Base-by-base conservation (phyloP, 768 basidiomycete genomes). In the Phlebiopsis flavidoalba region DNA sequence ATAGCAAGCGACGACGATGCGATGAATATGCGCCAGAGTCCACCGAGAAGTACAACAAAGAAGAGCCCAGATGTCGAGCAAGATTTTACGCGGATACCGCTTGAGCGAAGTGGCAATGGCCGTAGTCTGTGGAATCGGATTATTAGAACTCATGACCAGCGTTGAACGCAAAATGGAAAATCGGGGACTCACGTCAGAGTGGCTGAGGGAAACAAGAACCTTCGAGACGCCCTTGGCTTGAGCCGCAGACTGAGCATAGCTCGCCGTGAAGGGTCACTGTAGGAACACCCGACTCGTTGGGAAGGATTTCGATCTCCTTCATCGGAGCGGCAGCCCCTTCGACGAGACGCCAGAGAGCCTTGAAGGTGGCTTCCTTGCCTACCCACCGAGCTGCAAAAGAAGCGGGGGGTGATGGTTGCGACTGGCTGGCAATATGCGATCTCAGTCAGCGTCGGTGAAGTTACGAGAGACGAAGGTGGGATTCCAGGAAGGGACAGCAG, bases 371-470 rank as follows among this genome's bases (percentile, higher is more conserved):
- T 73, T 98, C 97, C 76, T 98, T 99, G 55, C 93, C 96, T 31
- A 84, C 91, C 96, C 97, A 99, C 59, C 95, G 90, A 37, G 91
- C 95, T 21, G 97, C 96, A 70, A 97, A 95, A 1, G 96, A 98
- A 8, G 97, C 89, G 1, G 83, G 74, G 17, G 92, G 86, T 52
- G 91, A 91, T 2, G 96, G 88, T 68, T 98, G 94, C n/a, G 82
- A 67, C 54, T 77, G 80, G 75, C 54, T 77, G 80, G 75, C 95
- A 98, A 79, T 98, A 98, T 11, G 81, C 76, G 65, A 88, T 83
- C 76, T 99, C 97, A 22, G 80, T 99, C 97, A 22, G 80, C 85
- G 10, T 87, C 84, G 19, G 95, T 98, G 76, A 97, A 99, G 80
- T 99, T 99, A 63, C 94, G 89, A 58, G 83, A 69, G 57, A 97